Conservation (phyloP, 2,329 filamentous ascomycete species). For the Colletotrichum phormii region DNA sequence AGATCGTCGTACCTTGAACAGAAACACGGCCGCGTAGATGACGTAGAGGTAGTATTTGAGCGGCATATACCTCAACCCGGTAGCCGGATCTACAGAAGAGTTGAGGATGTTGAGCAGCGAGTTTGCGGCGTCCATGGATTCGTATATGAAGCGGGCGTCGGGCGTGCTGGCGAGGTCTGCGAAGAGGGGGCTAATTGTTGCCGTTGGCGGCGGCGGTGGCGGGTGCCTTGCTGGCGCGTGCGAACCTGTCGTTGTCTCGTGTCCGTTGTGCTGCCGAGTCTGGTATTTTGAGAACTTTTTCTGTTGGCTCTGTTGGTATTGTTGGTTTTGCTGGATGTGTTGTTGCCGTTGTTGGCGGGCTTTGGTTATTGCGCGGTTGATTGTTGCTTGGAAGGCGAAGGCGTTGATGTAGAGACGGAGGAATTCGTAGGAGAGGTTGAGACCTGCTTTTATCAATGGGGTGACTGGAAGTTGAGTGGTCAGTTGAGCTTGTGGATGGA, state of each 20-base stretch:
- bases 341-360: conserved; percentile 28
- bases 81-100: conserved; percentile 68
- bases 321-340: not conserved
- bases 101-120: conserved; percentile 70
- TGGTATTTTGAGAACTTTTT: conserved; percentile 40
- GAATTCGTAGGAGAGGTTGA: conserved; percentile 79
- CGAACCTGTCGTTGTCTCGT: conserved; percentile 45
- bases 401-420: conserved; percentile 79
- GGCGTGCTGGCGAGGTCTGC: conserved; percentile 68
- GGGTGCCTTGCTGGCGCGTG: not conserved
- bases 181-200: conserved; percentile 45
- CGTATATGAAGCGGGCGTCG: conserved; percentile 75
- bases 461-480: conserved; percentile 56
- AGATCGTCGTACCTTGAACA: conserved; percentile 65
- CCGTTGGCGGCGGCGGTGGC: too few species aligned
- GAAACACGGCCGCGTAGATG: conserved; percentile 73
- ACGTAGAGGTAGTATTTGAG: conserved; percentile 71
- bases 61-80: conserved; percentile 72
- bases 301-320: not conserved
- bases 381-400: conserved; percentile 80
- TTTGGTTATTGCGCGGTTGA: conserved; percentile 57
- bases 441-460: conserved; percentile 72
- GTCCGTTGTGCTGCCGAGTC: conserved; percentile 46
- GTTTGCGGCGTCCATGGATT: conserved; percentile 73
- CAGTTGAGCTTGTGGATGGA: not conserved